Conservation (phyloP, 352 stramenopile genomes). For the Globisporangium polare region DNA sequence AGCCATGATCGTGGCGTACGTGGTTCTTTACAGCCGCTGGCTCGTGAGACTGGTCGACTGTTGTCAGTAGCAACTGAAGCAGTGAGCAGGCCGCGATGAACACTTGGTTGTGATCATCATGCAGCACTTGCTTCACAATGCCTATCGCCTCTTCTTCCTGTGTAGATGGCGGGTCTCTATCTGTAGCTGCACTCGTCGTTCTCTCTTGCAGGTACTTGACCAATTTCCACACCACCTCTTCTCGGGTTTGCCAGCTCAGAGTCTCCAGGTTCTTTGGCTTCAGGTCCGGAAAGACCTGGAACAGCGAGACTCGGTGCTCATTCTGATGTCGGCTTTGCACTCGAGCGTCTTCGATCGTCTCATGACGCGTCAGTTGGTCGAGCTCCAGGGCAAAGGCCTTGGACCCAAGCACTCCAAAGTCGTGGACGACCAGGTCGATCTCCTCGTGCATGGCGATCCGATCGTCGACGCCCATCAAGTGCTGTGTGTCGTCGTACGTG, state of each 20-base stretch:
- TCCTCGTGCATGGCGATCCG: slow-evolving; percentile 14
- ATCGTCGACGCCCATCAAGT: slow-evolving; percentile 8
- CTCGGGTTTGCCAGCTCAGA: slow-evolving; percentile 19
- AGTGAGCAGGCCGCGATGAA: slow-evolving; percentile 26
- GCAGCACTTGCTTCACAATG: slow-evolving; percentile 10
- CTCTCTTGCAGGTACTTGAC: slow-evolving; percentile 11
- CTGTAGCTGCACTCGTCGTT: background rate
- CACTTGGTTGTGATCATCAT: slow-evolving; percentile 16
- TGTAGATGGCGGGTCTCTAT: background rate
- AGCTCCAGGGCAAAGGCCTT: background rate
- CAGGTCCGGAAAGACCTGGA: slow-evolving; percentile 1
- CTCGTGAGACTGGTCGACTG: background rate
- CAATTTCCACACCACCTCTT: slow-evolving; percentile 27
- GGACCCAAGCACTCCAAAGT: slow-evolving; percentile 8
- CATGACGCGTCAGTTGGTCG: slow-evolving; percentile 1
- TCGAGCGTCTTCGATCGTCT: no score
- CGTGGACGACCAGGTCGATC: slow-evolving; percentile 9
- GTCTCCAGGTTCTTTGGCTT: background rate
- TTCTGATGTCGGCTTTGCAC: background rate
- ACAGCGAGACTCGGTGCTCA: background rate
- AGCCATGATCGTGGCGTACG: background rate
- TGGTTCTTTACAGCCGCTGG: background rate
- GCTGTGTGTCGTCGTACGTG: slow-evolving; percentile 10
- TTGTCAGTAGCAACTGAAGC: slow-evolving; percentile 11
- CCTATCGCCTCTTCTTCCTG: slow-evolving; percentile 14